These are phyloP conservation scores for Hymenoscyphus scutula DNA, from an alignment of 2,329 filamentous ascomycete genomes.

Conservation along the genomic window DNA sequence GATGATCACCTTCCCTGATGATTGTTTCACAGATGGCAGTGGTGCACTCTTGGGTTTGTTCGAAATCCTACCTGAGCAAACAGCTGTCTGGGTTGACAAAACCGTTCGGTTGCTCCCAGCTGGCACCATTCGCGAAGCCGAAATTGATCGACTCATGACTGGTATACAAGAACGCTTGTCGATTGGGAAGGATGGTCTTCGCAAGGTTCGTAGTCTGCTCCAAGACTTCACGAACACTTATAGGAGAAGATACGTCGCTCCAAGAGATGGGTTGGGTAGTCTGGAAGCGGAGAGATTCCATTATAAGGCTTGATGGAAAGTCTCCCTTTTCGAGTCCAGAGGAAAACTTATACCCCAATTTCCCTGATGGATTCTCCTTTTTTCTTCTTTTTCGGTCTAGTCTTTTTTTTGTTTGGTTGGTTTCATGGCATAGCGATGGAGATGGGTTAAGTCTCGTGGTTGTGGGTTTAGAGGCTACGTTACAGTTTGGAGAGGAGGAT, in stretches of 20 bases:
- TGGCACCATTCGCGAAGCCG: conserved; percentile 75
- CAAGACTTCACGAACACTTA: conserved; percentile 98
- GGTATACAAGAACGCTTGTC: conserved; percentile 79
- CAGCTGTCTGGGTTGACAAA: conserved; percentile 75
- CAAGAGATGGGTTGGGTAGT: conserved; percentile 82
- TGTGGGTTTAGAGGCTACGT: conserved; percentile 10
- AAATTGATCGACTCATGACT: conserved; percentile 75
- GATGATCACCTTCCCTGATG: conserved; percentile 98
- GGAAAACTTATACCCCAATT: conserved; percentile 1
- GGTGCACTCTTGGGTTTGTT: conserved; percentile 89
- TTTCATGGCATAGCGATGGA: conserved; percentile 20
- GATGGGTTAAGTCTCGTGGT: conserved; percentile 1
- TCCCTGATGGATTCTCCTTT: conserved; percentile 19
- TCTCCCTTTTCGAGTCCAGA: background rate
- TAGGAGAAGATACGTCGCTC: conserved; percentile 90
- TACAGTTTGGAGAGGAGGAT: conserved; percentile 39
- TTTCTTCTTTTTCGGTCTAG: background rate
- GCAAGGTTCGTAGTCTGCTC: conserved; percentile 79
- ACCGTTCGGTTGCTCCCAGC: conserved; percentile 82
- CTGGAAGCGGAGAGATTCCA: conserved; percentile 85
- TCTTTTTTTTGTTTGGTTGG: conserved; percentile 11
- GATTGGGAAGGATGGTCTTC: conserved; percentile 57
- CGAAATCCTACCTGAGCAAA: conserved; percentile 77
- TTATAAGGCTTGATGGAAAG: conserved; percentile 48
- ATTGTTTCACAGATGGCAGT: conserved; percentile 93